Percentiles rank a stretch among this genome's conserved stretches.
These are phyloP conservation scores for Clathrus columnatus DNA, from an alignment of 768 basidiomycete genomes.

Conservation along the genomic window DNA sequence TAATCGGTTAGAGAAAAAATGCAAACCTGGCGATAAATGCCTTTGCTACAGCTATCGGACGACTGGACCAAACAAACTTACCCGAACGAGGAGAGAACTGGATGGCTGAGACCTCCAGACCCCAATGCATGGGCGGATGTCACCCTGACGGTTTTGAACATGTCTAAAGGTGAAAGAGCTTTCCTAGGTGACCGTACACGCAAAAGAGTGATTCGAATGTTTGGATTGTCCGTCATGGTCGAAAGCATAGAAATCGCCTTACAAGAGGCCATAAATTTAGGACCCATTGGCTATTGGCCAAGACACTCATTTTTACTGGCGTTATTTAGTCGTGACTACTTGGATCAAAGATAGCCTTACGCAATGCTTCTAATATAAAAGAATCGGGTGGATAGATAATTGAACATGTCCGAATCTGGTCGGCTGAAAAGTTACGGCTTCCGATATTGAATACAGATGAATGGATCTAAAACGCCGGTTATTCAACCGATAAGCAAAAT, in stretches of 20 bases:
- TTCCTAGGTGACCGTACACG: slow-evolving; percentile 48
- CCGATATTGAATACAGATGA: slow-evolving; percentile 38
- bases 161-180: slow-evolving; percentile 34
- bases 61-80: slow-evolving; percentile 14
- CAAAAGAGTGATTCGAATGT: slow-evolving; percentile 50
- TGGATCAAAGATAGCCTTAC: slow-evolving; percentile 69
- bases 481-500: slow-evolving; percentile 4
- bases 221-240: slow-evolving; percentile 74
- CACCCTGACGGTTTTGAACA: slow-evolving; percentile 48
- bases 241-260: slow-evolving; percentile 48
- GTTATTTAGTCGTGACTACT: slow-evolving; percentile 33
- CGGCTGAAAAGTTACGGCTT: slow-evolving; percentile 36
- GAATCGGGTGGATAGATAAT: slow-evolving; percentile 32
- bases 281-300: slow-evolving; percentile 24
- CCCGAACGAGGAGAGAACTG: slow-evolving; percentile 46
- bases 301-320: background rate
- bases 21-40: slow-evolving; percentile 69
- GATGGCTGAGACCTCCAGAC: slow-evolving; percentile 66
- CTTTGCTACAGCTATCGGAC: slow-evolving; percentile 40
- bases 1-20: slow-evolving; percentile 90
- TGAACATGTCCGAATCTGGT: slow-evolving; percentile 43
- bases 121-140: slow-evolving; percentile 62
- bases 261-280: slow-evolving; percentile 47
- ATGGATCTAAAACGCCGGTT: slow-evolving; percentile 36
- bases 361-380: slow-evolving; percentile 45